Evolutionary conservation across 768 basidiomycete species (phyloP).

Genomic region (Lactifluus hygrophoroides): DNA sequence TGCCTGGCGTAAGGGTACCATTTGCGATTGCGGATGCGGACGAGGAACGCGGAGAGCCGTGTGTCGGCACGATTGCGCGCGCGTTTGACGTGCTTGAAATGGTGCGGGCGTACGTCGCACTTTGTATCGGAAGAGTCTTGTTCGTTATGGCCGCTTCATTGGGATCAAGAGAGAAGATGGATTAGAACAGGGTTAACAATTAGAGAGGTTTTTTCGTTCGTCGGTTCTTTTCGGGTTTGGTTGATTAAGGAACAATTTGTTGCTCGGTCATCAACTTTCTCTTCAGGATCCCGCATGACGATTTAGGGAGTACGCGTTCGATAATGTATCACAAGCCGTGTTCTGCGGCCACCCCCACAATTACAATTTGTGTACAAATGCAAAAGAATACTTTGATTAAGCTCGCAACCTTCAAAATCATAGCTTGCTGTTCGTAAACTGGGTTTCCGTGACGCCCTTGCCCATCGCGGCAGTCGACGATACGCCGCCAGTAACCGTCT

Average conservation of each 20-base stretch:
- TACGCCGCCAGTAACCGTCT: constrained; percentile 95
- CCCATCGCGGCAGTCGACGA: constrained; percentile 99
- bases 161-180: background rate
- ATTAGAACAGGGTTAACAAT: background rate
- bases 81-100: background rate
- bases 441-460: constrained; percentile 85
- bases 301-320: too few relatives aligned
- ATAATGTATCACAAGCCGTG: too few relatives aligned
- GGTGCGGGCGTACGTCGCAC: background rate
- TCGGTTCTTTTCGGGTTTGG: too few relatives aligned
- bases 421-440: constrained; percentile 52
- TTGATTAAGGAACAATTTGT: too few relatives aligned
- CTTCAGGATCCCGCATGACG: too few relatives aligned
- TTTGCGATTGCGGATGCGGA: background rate
- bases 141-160: background rate
- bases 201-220: too few relatives aligned
- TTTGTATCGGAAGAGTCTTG: background rate
- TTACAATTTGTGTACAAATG: too few relatives aligned
- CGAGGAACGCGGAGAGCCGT: background rate
- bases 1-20: background rate
- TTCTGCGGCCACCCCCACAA: too few relatives aligned
- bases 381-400: too few relatives aligned
- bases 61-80: background rate
- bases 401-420: constrained; percentile 21
- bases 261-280: too few relatives aligned